Evolutionary conservation across 192 early-diverging fungal genomes (phyloP).

Genomic region (Backusella morwellensis): DNA sequence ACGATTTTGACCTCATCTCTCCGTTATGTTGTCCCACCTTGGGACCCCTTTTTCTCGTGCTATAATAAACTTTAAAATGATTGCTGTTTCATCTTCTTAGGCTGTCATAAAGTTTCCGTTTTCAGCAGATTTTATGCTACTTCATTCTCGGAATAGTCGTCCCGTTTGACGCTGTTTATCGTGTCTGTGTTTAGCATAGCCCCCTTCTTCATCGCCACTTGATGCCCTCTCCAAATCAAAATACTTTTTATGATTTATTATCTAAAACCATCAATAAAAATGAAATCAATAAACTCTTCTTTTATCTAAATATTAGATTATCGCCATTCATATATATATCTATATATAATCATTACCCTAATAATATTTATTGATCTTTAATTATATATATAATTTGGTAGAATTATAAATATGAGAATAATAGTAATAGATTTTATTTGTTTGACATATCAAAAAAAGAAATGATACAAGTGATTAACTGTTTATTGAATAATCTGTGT

Average conservation of each 20-base stretch:
- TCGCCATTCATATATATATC: neutral
- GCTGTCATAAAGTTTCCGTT: constrained; percentile 11
- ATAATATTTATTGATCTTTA: neutral
- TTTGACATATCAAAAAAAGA: neutral
- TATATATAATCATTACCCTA: too few species aligned
- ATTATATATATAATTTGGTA: neutral
- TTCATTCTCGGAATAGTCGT: neutral
- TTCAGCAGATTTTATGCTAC: neutral
- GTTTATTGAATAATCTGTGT: neutral
- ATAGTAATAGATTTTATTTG: neutral
- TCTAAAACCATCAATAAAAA: neutral
- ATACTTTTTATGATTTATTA: neutral
- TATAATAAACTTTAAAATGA: constrained; percentile 1
- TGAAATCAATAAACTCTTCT: neutral
- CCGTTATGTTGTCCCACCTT: neutral
- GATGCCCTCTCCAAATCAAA: neutral
- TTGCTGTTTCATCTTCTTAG: constrained; percentile 14
- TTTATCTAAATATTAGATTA: neutral
- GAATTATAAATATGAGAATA: neutral
- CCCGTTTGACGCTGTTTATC: constrained; percentile 15
- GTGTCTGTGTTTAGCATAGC: constrained; percentile 12
- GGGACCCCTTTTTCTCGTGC: neutral
- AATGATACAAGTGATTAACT: neutral
- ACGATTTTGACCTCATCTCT: constrained; percentile 1
- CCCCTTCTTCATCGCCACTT: neutral